Evolutionary conservation across 306 rosid species (phyloP).

Genomic region (Cyamopsis tetragonoloba): DNA sequence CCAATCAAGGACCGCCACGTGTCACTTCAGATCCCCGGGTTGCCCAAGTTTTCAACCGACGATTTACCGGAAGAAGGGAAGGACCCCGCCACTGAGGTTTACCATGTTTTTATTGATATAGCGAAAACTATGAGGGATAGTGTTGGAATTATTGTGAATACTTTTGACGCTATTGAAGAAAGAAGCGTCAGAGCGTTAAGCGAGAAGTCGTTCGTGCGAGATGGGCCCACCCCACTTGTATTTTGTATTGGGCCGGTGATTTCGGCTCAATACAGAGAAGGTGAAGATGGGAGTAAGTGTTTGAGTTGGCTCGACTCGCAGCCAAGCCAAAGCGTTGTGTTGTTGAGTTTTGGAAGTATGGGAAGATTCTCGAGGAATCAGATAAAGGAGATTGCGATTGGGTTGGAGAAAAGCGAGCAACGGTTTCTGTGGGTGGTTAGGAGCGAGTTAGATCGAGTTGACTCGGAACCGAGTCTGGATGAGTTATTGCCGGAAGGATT

Average conservation of each 20-base stretch:
- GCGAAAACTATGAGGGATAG: background rate
- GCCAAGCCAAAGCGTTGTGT: constrained; percentile 50
- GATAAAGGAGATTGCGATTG: constrained; percentile 45
- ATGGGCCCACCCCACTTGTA: constrained; percentile 23
- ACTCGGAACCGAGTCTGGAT: constrained; percentile 26
- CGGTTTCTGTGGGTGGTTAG: constrained; percentile 62
- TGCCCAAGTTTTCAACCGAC: background rate
- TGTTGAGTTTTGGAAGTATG: constrained; percentile 59
- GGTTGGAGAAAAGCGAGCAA: constrained; percentile 54
- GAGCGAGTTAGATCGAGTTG: constrained; percentile 6
- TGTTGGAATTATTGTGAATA: constrained; percentile 20
- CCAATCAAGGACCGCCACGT: constrained; percentile 16
- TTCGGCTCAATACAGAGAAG: background rate
- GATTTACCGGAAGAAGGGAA: background rate
- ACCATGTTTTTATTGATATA: background rate
- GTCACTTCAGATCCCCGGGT: constrained; percentile 22
- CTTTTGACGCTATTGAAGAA: constrained; percentile 1
- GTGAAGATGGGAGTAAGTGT: constrained; percentile 31
- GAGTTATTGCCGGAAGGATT: constrained; percentile 51
- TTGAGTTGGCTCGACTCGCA: constrained; percentile 53
- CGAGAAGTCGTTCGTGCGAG: constrained; percentile 17
- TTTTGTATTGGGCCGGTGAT: constrained; percentile 45
- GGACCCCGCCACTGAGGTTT: background rate
- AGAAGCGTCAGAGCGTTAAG: constrained; percentile 13
- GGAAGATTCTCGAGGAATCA: constrained; percentile 41